These are phyloP conservation scores for Coniochaeta sp. DNA, from an alignment of 2,329 filamentous ascomycete species.

Conservation along the genomic window DNA sequence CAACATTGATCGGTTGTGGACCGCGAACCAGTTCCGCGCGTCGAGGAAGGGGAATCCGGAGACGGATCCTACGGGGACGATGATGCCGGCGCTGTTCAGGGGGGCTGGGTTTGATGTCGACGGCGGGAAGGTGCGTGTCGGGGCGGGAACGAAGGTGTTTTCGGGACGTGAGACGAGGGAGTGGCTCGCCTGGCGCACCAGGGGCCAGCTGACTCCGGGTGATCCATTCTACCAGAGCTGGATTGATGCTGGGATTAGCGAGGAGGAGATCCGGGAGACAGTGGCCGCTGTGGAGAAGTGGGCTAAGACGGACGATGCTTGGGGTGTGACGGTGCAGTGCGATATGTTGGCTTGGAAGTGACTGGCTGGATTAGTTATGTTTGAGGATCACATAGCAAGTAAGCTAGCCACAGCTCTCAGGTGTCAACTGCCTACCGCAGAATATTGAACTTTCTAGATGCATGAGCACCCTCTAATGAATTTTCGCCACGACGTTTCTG, in stretches of 20 bases:
- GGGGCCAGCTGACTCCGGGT: slow-evolving; percentile 18
- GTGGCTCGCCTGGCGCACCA: slow-evolving; percentile 18
- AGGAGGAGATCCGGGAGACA: slow-evolving; percentile 26
- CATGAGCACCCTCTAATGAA: too few species aligned
- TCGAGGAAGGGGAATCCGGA: slow-evolving; percentile 9
- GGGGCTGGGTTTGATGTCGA: slow-evolving; percentile 21
- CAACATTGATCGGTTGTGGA: slow-evolving; percentile 22
- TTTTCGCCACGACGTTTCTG: too few species aligned
- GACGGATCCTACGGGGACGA: slow-evolving; percentile 4
- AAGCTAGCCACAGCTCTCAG: too few species aligned
- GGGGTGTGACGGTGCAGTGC: slow-evolving; percentile 24
- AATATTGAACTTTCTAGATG: too few species aligned
- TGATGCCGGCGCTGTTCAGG: slow-evolving; percentile 22
- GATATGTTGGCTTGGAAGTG: slow-evolving; percentile 34
- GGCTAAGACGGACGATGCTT: slow-evolving; percentile 28
- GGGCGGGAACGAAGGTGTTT: slow-evolving; percentile 20
- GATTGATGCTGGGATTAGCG: slow-evolving; percentile 24
- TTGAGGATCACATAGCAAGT: too few species aligned
- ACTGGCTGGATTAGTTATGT: neutral
- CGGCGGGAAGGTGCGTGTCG: slow-evolving; percentile 16
- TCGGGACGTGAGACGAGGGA: slow-evolving; percentile 17
- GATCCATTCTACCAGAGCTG: slow-evolving; percentile 26
- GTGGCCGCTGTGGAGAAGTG: slow-evolving; percentile 20
- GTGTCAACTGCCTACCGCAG: too few species aligned
- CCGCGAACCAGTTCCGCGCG: slow-evolving; percentile 14